Conservation (phyloP, 495 filamentous ascomycete species). For the Chaetomium cochliodes region DNA sequence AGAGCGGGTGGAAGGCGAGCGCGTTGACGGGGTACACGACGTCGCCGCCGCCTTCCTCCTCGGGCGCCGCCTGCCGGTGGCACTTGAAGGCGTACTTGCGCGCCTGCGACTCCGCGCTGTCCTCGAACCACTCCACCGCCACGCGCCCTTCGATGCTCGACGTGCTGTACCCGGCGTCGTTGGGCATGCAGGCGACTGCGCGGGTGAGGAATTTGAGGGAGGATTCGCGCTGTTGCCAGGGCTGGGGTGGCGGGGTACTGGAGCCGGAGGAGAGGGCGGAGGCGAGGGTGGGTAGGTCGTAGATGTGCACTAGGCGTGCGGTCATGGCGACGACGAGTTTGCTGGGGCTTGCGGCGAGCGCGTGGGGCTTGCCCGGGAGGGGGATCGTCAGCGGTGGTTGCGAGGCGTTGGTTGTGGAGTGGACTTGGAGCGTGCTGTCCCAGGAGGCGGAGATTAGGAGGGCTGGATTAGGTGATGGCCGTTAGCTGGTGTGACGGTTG, state of each 20-base stretch:
- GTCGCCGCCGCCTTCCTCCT: slow-evolving; percentile 64
- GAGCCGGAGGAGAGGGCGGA: slow-evolving; percentile 52
- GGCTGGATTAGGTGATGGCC: slow-evolving; percentile 31
- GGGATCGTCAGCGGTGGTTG: slow-evolving; percentile 55
- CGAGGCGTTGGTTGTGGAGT: slow-evolving; percentile 53
- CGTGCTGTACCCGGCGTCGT: slow-evolving; percentile 86
- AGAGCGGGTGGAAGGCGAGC: slow-evolving; percentile 83
- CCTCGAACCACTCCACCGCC: slow-evolving; percentile 96
- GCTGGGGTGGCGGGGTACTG: slow-evolving; percentile 49
- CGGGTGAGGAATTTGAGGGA: slow-evolving; percentile 94
- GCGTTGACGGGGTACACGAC: slow-evolving; percentile 95
- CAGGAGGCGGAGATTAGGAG: slow-evolving; percentile 87
- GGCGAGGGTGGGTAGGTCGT: slow-evolving; percentile 73
- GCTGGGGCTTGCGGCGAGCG: slow-evolving; percentile 72
- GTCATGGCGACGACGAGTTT: slow-evolving; percentile 95
- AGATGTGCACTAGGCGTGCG: slow-evolving; percentile 85
- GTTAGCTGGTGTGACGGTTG: neutral
- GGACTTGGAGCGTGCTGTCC: slow-evolving; percentile 86
- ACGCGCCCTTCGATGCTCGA: slow-evolving; percentile 89
- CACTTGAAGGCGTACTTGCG: slow-evolving; percentile 99
- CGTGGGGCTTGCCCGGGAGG: slow-evolving; percentile 83
- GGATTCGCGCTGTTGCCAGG: slow-evolving; percentile 88
- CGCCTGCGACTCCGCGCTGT: slow-evolving; percentile 75
- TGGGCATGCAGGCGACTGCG: slow-evolving; percentile 93
- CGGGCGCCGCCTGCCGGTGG: slow-evolving; percentile 66